Base-by-base conservation (phyloP, 208 protist species). In the Trypanosoma lewisi region DNA sequence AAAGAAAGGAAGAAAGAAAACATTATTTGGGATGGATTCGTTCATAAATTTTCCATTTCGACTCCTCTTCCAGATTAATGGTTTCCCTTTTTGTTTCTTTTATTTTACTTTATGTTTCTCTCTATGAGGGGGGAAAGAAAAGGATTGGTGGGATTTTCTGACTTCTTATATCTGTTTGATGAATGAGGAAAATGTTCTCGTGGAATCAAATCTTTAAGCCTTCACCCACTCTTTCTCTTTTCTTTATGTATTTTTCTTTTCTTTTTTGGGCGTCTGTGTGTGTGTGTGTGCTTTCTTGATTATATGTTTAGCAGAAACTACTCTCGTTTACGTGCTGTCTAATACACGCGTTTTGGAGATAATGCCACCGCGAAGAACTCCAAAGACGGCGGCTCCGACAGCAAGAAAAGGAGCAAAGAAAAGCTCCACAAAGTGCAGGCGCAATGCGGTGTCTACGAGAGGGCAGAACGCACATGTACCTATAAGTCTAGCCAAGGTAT, bases 61-160 rank as follows among this genome's bases (percentile, higher is more conserved):
- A n/a, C n/a, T n/a, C n/a, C n/a, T n/a, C n/a, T n/a, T n/a, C n/a
- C n/a, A n/a, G n/a, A n/a, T n/a, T 51, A 8, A 25, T 48, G 6
- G 5, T 52, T 33, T 52, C 31, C 16, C 9, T 33, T 52, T 52
- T 39, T 55, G 1, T 55, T 41, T 39, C 39, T 55, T 39, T 39
- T n/a, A 39, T 55, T 55, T 34, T 21, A n/a, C 44, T 44, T 44
- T 57, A 50, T 30, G 28, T 70, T 47, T 61, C n/a, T 41, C 4
- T 11, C 19, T 42, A n/a, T n/a, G n/a, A n/a, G n/a, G n/a, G n/a
- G n/a, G n/a, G n/a, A n/a, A n/a, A n/a, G n/a, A n/a, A n/a, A n/a
- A n/a, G n/a, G n/a, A n/a, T n/a, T n/a, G n/a, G n/a, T n/a, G n/a
- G n/a, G n/a, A n/a, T n/a, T n/a, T n/a, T n/a, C n/a, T n/a, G n/a